A percentile compares a stretch with the other conserved stretches of the same genome.
Evolutionary conservation across 2,329 filamentous ascomycete species (phyloP).

Genomic region (Pestalotiopsis sp.): DNA sequence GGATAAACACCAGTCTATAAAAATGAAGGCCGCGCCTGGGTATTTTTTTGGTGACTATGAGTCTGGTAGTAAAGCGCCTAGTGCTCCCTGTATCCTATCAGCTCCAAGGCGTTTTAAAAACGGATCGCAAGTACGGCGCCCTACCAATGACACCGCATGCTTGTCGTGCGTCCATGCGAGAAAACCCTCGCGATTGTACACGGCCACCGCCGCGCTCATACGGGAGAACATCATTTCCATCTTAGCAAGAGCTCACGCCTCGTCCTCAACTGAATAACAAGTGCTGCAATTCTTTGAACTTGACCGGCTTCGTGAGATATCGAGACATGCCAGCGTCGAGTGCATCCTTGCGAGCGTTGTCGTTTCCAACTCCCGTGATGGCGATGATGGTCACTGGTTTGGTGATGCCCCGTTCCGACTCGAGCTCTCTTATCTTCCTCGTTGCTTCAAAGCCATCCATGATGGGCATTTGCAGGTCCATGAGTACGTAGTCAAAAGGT

Average conservation of each 20-base stretch:
- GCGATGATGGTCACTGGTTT: slow-evolving; percentile 43
- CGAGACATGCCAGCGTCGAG: slow-evolving; percentile 46
- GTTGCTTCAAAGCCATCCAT: slow-evolving; percentile 44
- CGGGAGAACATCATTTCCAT: too few relatives aligned
- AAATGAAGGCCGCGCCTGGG: too few relatives aligned
- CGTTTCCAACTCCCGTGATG: slow-evolving; percentile 45
- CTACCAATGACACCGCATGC: too few relatives aligned
- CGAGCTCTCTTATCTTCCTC: slow-evolving; percentile 40
- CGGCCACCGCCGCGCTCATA: too few relatives aligned
- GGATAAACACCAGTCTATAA: too few relatives aligned
- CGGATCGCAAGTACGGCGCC: too few relatives aligned
- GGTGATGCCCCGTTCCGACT: slow-evolving; percentile 35
- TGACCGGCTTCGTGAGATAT: slow-evolving; percentile 49
- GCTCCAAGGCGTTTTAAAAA: too few relatives aligned
- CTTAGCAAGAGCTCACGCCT: not conserved
- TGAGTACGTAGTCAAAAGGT: slow-evolving; percentile 85
- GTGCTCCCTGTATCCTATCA: too few relatives aligned
- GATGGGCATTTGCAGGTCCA: slow-evolving; percentile 68
- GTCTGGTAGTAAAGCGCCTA: too few relatives aligned
- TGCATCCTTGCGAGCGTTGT: slow-evolving; percentile 44
- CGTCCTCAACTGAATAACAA: not conserved
- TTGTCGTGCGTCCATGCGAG: too few relatives aligned
- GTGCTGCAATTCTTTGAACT: slow-evolving; percentile 31
- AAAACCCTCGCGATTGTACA: too few relatives aligned
- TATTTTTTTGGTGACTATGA: too few relatives aligned